Evolutionary conservation across 2,329 filamentous ascomycete species (phyloP).

Genomic region (Chalaropsis ovoidea): DNA sequence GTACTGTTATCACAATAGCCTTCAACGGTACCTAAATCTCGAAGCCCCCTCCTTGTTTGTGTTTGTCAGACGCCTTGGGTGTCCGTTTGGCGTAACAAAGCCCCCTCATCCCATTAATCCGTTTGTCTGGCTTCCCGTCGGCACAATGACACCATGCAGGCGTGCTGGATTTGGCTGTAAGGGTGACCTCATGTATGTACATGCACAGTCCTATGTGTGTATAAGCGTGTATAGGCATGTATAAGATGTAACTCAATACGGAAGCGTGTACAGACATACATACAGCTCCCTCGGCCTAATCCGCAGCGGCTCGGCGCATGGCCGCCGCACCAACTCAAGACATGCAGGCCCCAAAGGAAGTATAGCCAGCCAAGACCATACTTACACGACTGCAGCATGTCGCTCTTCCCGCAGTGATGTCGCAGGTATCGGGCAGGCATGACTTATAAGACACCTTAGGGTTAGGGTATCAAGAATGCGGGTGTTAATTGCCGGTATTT

Average conservation of each 20-base stretch:
- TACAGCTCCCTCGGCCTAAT: background rate
- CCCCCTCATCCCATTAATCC: conserved; percentile 1
- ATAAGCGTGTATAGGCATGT: too few species aligned
- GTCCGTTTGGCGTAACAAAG: conserved; percentile 1
- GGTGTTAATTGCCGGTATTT: background rate
- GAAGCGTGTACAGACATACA: background rate
- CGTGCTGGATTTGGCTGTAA: background rate
- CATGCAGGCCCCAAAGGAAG: background rate
- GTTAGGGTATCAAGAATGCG: background rate
- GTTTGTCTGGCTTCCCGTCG: background rate
- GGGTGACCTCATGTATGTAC: background rate
- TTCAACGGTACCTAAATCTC: background rate
- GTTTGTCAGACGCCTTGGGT: background rate
- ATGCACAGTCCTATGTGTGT: background rate
- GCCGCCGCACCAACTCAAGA: conserved; percentile 14
- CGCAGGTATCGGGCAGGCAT: too few species aligned
- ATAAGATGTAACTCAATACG: conserved; percentile 1
- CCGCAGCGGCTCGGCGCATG: conserved; percentile 1
- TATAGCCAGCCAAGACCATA: too few species aligned
- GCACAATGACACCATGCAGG: background rate
- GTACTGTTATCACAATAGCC: background rate
- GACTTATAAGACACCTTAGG: background rate
- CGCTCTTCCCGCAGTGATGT: too few species aligned
- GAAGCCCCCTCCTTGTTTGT: background rate
- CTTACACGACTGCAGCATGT: too few species aligned